phyloP scores from a whole-genome alignment of 345 rosid genomes.

The Syzygium grande region DNA sequence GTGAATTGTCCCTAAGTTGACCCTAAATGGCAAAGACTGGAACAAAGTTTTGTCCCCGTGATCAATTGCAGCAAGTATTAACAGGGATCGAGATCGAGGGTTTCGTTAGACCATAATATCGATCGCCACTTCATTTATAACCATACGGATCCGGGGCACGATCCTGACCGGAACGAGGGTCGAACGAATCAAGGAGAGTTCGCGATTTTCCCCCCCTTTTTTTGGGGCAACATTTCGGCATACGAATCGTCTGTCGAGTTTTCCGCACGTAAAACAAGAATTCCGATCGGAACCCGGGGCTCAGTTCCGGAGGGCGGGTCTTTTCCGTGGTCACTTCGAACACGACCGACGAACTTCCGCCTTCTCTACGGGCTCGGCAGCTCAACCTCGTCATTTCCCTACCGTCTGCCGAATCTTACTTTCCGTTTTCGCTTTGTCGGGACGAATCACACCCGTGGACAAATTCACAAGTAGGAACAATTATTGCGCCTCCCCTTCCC shows the following conservation, averaged over 20 bases:
- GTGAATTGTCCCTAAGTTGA: too few relatives aligned
- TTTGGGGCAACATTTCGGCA: neutral
- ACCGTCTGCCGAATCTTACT: neutral
- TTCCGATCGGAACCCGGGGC: neutral
- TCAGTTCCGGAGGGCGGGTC: neutral
- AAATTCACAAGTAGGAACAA: neutral
- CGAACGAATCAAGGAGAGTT: neutral
- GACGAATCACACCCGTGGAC: neutral
- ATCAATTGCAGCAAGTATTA: neutral
- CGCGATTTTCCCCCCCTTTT: rapidly evolving
- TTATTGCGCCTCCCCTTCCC: neutral
- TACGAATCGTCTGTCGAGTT: neutral
- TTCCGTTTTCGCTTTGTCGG: neutral
- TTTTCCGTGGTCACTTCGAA: neutral
- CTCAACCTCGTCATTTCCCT: neutral
- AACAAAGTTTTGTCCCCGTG: neutral
- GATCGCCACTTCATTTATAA: neutral
- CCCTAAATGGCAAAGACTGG: neutral
- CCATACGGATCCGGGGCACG: neutral
- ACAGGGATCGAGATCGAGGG: neutral
- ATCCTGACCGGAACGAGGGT: neutral
- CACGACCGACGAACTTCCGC: neutral
- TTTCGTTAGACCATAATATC: neutral
- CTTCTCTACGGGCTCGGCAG: neutral
- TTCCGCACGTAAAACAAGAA: neutral